Conservation (phyloP, 2,329 filamentous ascomycete genomes). For the Aspergillus tanneri region DNA sequence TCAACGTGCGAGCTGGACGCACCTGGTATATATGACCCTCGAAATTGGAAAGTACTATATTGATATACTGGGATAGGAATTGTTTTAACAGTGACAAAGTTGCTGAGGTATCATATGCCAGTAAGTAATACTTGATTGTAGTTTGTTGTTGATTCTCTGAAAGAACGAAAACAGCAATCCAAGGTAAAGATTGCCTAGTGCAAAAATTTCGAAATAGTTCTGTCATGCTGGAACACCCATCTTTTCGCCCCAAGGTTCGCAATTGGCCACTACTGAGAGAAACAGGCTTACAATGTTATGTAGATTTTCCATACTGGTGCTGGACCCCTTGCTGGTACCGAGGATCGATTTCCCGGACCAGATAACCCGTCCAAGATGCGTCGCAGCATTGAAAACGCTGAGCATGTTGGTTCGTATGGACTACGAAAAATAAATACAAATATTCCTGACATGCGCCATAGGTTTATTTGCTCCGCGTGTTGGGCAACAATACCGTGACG, state of each 20-base stretch:
- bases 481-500: slow-evolving; percentile 69
- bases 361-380: slow-evolving; percentile 88
- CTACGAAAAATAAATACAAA: not conserved
- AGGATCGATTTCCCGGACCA: slow-evolving; percentile 72
- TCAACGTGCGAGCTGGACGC: slow-evolving; percentile 67
- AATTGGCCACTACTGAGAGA: not conserved
- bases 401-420: slow-evolving; percentile 69
- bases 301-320: slow-evolving; percentile 56
- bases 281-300: slow-evolving; percentile 12
- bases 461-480: slow-evolving; percentile 74
- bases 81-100: slow-evolving; percentile 81
- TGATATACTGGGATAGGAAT: slow-evolving; percentile 55
- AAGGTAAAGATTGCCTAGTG: slow-evolving; percentile 85
- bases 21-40: slow-evolving; percentile 56
- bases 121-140: slow-evolving; percentile 51
- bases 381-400: slow-evolving; percentile 81
- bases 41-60: slow-evolving; percentile 3
- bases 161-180: slow-evolving; percentile 63
- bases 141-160: slow-evolving; percentile 20
- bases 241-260: slow-evolving; percentile 78
- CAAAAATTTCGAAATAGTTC: slow-evolving; percentile 97
- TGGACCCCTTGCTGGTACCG: slow-evolving; percentile 61
- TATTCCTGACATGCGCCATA: slow-evolving; percentile 1
- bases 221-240: slow-evolving; percentile 82
- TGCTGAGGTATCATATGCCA: slow-evolving; percentile 93